Evolutionary conservation across 2,329 filamentous ascomycete genomes (phyloP), one percentile per base, ranked within the genome.

Genomic region (Aureobasidium musti): DNA sequence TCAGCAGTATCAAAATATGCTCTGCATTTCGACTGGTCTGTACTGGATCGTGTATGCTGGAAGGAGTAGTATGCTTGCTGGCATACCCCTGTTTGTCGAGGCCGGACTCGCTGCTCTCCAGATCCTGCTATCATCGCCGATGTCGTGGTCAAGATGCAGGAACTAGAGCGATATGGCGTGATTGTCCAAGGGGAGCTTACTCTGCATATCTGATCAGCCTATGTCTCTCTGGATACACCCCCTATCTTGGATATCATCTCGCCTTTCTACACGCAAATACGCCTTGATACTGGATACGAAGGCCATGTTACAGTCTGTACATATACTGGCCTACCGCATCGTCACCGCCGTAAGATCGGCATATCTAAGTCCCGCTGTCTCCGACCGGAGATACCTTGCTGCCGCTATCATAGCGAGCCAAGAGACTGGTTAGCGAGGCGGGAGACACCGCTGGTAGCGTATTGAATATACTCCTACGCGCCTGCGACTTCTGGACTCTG

Each of bases 321-420:
- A 6, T 23, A 47, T 17, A 39, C 41, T 17, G n/a, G 13, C 56
- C 41, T 47, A 30, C 54, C 37, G 1, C 5, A 14, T 21, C 54
- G 30, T 17, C n/a, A 33, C 41, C 39, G 39, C 11, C 19, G 13
- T 11, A 21, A 43, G n/a, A 13, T 47, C 41, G 56, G 56, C 7
- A 8, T 5, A 21, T 33, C 23, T 4, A 17, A 59, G 23, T 33
- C 26, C 39, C 54, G 54, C 56, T 60, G n/a, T 3, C 19, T 30
- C 56, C 56, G 41, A 35, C 8, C 23, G 41, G 17, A 2, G 26
- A n/a, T 43, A 47, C 17, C 54, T 30, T 11, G 26, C 26, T 59
- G 37, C 37, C 54, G 54, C 54, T 45, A 28, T 10, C 53, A 56
- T 13, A 53, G 13, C 50, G 21, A 35, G 37, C 54, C 35, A 56